Evolutionary conservation across 768 basidiomycete species (phyloP).

Genomic region (Dioszegia crocea): DNA sequence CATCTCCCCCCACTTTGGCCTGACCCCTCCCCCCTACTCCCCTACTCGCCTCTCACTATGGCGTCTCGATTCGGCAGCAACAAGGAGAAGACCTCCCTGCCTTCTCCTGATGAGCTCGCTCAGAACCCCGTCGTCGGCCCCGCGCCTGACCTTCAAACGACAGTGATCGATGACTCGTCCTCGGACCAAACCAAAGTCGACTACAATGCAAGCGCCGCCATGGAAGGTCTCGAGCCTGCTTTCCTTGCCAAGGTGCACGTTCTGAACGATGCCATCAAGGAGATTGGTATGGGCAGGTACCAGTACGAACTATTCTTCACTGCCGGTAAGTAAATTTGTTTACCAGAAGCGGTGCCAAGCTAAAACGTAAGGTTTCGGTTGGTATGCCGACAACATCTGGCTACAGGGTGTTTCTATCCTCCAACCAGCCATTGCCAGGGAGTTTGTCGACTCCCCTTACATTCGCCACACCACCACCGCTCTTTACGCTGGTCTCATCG

Average conservation of each 20-base stretch:
- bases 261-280: conserved; percentile 18
- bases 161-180: neutral
- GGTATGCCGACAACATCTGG: conserved; percentile 27
- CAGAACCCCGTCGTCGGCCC: conserved; percentile 5
- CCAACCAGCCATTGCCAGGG: conserved; percentile 57
- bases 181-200: conserved; percentile 8
- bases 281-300: conserved; percentile 29
- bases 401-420: conserved; percentile 53
- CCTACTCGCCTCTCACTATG: neutral
- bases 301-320: conserved; percentile 27
- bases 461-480: conserved; percentile 9
- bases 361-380: conserved; percentile 24
- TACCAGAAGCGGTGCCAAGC: no score
- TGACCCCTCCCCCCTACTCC: neutral
- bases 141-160: neutral
- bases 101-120: conserved; percentile 5
- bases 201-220: neutral
- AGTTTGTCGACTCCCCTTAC: conserved; percentile 11
- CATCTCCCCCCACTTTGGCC: neutral
- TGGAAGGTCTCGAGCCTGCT: conserved; percentile 18
- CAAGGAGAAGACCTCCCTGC: conserved; percentile 4
- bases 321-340: conserved; percentile 8
- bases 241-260: conserved; percentile 17
- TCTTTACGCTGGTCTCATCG: conserved; percentile 17
- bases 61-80: neutral